These are phyloP conservation scores for Termitomyces sp. DNA, from an alignment of 768 basidiomycete genomes.

Conservation along the genomic window DNA sequence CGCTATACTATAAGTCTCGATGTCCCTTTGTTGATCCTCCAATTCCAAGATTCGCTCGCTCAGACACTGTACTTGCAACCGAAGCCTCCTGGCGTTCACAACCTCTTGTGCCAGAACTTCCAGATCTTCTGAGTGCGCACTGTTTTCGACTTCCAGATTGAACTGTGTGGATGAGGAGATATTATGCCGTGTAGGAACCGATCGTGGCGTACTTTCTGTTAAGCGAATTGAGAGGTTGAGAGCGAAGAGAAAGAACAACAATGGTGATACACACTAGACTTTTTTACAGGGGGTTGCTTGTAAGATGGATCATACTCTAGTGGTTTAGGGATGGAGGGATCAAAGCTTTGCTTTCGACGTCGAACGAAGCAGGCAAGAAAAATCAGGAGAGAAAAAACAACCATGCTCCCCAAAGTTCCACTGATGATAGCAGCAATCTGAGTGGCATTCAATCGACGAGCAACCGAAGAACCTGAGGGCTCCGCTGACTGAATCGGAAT, in stretches of 20 bases:
- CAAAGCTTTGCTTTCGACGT: not conserved
- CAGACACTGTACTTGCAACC: constrained; percentile 2
- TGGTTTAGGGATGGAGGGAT: not conserved
- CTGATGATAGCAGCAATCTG: constrained; percentile 3
- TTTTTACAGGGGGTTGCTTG: constrained; percentile 1
- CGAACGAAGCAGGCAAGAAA: not conserved
- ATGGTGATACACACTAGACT: constrained; percentile 1
- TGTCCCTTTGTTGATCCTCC: constrained; percentile 5
- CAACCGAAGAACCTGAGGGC: not conserved
- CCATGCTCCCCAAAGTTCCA: constrained; percentile 1
- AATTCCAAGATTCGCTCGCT: constrained; percentile 6
- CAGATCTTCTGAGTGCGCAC: not conserved
- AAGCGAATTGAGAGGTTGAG: not conserved
- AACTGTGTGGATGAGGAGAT: not conserved
- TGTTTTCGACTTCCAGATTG: not conserved
- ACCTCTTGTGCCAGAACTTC: not conserved
- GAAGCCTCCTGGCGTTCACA: not conserved
- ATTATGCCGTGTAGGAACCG: not conserved
- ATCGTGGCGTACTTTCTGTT: not conserved
- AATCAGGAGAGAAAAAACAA: not conserved
- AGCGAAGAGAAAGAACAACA: too few relatives aligned
- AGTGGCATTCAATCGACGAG: not conserved
- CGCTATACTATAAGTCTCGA: not conserved
- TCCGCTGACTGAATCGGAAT: constrained; percentile 3
- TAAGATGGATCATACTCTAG: not conserved